Base-by-base conservation (phyloP, 331 rosid genomes). In the Spiraea crenata region DNA sequence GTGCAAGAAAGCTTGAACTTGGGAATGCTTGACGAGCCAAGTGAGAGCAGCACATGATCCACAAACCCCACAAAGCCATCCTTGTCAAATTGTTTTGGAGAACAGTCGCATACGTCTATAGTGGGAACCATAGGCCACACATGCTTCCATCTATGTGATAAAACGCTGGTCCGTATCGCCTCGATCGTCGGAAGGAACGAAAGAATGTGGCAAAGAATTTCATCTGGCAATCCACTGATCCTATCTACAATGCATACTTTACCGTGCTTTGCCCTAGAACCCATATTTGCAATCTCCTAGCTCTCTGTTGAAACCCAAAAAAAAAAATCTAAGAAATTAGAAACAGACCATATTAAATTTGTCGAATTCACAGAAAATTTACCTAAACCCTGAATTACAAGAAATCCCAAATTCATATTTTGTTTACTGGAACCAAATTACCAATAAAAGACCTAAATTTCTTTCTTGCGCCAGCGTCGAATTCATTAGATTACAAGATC, bases 111-210 rank as follows among this genome's bases (percentile, higher is more conserved):
- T 12, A 56, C 20, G 38, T 56, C 12, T 20, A 56, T 12, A 56
- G 4, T 9, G 3, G 60, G 37, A 56, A 56, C 34, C 9, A 14
- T 19, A 56, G 1, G 7, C 60, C 60, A 56, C 60, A 56, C 37
- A 56, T 56, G 11, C 38, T 56, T 56, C 60, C 60, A 56, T 56
- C 39, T 56, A 15, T 56, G 39, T 56, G 60, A 56, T 56, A 56
- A 56, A 25, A 11, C 15, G 60, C 38, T 20, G 38, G 60, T 56
- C 14, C 5, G 9, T 56, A 25, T 3, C 9, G 60, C 35, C 15
- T 25, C 37, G 0, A 31, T 56, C 25, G 35, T 56, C 4, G 4
- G 2, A 56, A 56, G 60, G 60, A 56, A 56, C 38, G 60, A 56
- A 56, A 56, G 60, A 56, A 56, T 20, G 38, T 56, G 37, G 35